These are phyloP conservation scores for Chrysanthemum seticuspe DNA, from an alignment of 129 eudicot species.

Conservation along the genomic window DNA sequence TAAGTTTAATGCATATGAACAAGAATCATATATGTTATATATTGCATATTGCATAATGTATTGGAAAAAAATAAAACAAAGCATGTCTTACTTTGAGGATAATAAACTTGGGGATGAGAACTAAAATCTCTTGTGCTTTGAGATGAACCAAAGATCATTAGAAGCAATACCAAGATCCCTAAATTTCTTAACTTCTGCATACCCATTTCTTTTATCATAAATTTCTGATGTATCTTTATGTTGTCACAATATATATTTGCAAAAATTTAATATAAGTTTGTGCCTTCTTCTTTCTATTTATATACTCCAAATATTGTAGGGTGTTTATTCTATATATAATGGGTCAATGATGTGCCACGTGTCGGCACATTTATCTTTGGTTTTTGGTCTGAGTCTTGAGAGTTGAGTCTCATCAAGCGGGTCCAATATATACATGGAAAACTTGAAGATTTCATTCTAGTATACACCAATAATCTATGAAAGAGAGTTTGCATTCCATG, in stretches of 20 bases:
- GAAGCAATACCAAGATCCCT: slow-evolving; percentile 24
- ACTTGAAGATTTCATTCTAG: too few species aligned
- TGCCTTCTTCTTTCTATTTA: slow-evolving; percentile 28
- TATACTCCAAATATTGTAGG: background rate
- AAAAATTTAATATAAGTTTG: slow-evolving; percentile 3
- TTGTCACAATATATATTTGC: background rate
- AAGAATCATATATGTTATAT: too few species aligned
- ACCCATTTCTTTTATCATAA: slow-evolving; percentile 7
- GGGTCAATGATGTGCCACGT: slow-evolving; percentile 27
- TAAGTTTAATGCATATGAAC: too few species aligned
- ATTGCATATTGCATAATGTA: background rate
- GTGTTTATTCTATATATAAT: slow-evolving; percentile 18
- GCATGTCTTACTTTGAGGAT: slow-evolving; percentile 32
- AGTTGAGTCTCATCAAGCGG: too few species aligned
- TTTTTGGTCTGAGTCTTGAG: slow-evolving; percentile 12
- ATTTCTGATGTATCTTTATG: background rate
- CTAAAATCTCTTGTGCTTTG: slow-evolving; percentile 27
- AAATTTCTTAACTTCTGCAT: slow-evolving; percentile 25
- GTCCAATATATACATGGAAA: too few species aligned
- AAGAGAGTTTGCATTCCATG: too few species aligned
- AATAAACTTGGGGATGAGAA: slow-evolving; percentile 3
- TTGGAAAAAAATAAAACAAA: background rate
- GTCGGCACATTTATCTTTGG: slow-evolving; percentile 4
- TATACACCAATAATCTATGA: too few species aligned
- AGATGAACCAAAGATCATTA: slow-evolving; percentile 28